A percentile compares a stretch with the other conserved stretches of the same genome.
Evolutionary conservation across 306 rosid species (phyloP).

Genomic region (Fagus crenata): DNA sequence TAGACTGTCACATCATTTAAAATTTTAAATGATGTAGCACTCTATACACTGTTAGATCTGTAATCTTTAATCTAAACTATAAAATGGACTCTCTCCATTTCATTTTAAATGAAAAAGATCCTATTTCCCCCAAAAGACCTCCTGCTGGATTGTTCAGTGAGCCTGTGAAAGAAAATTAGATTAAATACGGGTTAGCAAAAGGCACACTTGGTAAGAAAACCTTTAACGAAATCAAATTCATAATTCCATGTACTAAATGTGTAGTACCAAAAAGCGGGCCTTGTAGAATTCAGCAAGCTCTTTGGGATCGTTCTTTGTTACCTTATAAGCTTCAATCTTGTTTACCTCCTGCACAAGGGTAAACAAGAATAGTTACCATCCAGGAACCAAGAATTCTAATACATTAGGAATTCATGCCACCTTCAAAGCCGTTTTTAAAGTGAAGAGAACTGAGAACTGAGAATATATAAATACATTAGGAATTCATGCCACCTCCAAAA

Average conservation of each 20-base stretch:
- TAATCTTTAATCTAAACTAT: too few relatives aligned
- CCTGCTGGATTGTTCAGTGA: conserved; percentile 33
- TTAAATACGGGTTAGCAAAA: background rate
- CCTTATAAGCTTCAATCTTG: conserved; percentile 63
- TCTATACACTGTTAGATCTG: too few relatives aligned
- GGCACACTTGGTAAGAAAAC: background rate
- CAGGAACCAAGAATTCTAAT: background rate
- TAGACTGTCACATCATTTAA: too few relatives aligned
- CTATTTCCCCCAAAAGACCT: conserved; percentile 4
- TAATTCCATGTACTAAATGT: background rate
- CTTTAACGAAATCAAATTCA: background rate
- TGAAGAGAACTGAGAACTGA: background rate
- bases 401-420: background rate
- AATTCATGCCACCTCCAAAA: too few relatives aligned
- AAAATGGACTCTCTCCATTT: too few relatives aligned
- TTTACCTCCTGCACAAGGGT: conserved; percentile 52
- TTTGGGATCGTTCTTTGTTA: conserved; percentile 52
- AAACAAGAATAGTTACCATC: conserved; percentile 13
- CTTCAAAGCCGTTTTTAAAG: background rate
- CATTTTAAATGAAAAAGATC: too few relatives aligned
- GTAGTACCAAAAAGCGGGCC: conserved; percentile 52
- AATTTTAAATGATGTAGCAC: too few relatives aligned
- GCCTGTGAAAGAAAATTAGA: conserved; percentile 31
- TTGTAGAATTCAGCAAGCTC: conserved; percentile 44
- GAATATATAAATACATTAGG: too few relatives aligned